Base-by-base conservation (phyloP, 208 protist species). In the Leishmania lainsoni region DNA sequence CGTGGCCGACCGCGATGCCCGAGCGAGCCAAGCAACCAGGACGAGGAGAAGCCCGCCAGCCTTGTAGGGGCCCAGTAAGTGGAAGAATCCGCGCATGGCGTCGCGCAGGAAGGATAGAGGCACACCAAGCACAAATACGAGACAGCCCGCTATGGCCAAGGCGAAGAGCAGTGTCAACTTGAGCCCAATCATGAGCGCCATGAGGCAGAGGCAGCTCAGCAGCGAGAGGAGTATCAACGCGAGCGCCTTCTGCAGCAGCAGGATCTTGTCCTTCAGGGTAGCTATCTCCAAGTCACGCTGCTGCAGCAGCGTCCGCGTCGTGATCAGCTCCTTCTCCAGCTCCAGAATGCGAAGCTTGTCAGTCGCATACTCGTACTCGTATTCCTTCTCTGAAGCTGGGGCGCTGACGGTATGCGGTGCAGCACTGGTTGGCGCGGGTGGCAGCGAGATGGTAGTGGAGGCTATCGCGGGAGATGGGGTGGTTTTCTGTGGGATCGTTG, bases 181-280 rank as follows among this genome's bases (percentile, higher is more conserved):
- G 35, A 91, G 61, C 16, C 91, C 92, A 26, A 97, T 71, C 39
- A 95, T 14, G 51, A 94, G 63, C 16, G 84, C 80, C 54, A 97
- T 49, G 22, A 93, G 58, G 48, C 87, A 76, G 42, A 90, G 68
- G 65, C 86, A 93, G 75, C 81, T 86, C 63, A 92, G 51, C 26
- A 90, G 68, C 51, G 85, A 83, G 20, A 85, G 83, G 35, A 94
- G 75, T 35, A 95, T 72, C 8, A 97, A 52, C 0, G 87, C 91
- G 1, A 97, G 68, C 61, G 87, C 71, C 83, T 91, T 95, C 65
- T 95, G 82, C 22, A 97, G 83, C 59, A 87, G 52, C 20, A 90
- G 32, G 4, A 94, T 81, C 76, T 91, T 97, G 66, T 94, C 76
- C 73, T 93, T 94, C 26, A 95, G 83, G 5, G 79, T 86, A 16